Conservation (phyloP, 768 basidiomycete genomes). For the Suillus fuscotomentosus region DNA sequence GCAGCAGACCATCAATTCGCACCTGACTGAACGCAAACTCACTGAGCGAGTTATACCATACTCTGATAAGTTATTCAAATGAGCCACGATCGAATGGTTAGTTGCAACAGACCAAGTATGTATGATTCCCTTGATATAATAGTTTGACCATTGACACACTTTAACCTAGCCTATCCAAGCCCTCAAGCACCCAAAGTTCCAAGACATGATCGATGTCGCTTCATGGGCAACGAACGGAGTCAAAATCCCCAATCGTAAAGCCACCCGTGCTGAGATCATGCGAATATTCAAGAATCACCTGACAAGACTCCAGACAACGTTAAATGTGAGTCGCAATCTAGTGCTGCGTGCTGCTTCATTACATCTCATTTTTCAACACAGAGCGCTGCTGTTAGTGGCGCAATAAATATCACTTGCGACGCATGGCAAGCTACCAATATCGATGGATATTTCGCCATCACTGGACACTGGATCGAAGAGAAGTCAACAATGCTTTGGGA, state of each 20-base stretch:
- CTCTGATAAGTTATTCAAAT: constrained; percentile 19
- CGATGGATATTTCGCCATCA: constrained; percentile 39
- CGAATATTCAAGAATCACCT: constrained; percentile 25
- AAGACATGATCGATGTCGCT: constrained; percentile 33
- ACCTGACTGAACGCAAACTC: constrained; percentile 19
- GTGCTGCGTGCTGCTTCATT: not conserved
- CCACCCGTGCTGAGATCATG: constrained; percentile 17
- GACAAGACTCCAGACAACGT: constrained; percentile 5
- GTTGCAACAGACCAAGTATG: constrained; percentile 38
- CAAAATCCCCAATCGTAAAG: constrained; percentile 35
- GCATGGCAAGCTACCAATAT: constrained; percentile 40
- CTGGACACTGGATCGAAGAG: constrained; percentile 39
- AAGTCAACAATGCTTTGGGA: constrained; percentile 23
- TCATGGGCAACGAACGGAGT: constrained; percentile 27
- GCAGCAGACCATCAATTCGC: constrained; percentile 24
- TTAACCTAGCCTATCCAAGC: constrained; percentile 19
- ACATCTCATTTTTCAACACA: constrained; percentile 2
- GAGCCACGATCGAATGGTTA: constrained; percentile 34
- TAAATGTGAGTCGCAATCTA: constrained; percentile 20
- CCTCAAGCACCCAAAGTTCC: constrained; percentile 31
- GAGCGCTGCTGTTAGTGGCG: constrained; percentile 19
- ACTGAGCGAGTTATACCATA: constrained; percentile 26
- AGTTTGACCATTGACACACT: not conserved
- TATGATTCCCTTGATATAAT: constrained; percentile 17
- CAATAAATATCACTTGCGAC: constrained; percentile 37